Base-by-base conservation (phyloP, 2,329 filamentous ascomycete genomes). In the Calonectria naviculata region DNA sequence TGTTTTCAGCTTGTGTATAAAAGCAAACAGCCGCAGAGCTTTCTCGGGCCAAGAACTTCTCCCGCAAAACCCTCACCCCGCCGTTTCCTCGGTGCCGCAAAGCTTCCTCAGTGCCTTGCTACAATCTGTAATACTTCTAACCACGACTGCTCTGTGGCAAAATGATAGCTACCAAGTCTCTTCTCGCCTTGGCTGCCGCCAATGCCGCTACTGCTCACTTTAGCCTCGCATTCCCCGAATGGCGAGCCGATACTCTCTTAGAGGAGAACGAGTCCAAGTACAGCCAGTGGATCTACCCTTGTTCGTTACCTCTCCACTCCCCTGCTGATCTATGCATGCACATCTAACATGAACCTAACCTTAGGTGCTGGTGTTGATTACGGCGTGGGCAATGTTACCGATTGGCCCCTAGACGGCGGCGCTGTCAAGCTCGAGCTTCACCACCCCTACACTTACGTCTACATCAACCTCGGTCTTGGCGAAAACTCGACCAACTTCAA, bases 401-500 rank as follows among this genome's bases (percentile, higher is more conserved):
- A 89, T 75, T 90, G 88, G 88, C 87, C 88, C 38, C 77, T 88
- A n/a, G 78, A 78, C 47, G 87, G 87, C 73, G 88, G 87, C 73
- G 82, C 84, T 41, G 76, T 90, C 61, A 79, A 81, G 73, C 83
- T 90, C 17, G 81, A 85, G 46, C 84, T 89, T 36, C 87, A 88
- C 81, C 88, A 89, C 80, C 74, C 80, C 8, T 89, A 86, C 86
- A 82, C 84, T 36, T 89, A 89, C 79, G 68, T 89, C 77, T 89
- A 86, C 77, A 79, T 90, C 81, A 89, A 89, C 80, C 82, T 89
- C 61, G 88, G 87, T 56, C 80, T 89, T 47, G 86, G 86, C 79
- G 79, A 79, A 52, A 87, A 88, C 80, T 79, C 88, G 26, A 87
- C 86, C 77, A 90, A 90, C 81, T 95, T 92, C 87, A 94, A 93